Percentiles rank a stretch among this genome's conserved stretches.
phyloP scores from a whole-genome alignment of 2,329 filamentous ascomycete species.

The Colletotrichum orbiculare region DNA sequence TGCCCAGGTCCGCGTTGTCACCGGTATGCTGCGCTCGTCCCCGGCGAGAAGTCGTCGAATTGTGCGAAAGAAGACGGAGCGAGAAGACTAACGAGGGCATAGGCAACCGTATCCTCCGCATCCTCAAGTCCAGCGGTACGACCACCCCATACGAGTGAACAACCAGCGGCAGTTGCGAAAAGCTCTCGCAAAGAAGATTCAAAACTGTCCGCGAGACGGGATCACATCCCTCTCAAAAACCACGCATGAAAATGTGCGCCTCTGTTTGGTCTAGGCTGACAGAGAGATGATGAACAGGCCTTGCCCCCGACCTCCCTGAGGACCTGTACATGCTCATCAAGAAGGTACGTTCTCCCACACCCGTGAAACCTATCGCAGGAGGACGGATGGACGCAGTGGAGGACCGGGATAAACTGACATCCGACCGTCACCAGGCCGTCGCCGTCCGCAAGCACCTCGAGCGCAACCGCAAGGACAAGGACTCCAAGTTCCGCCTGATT shows the following conservation, averaged over 20 bases:
- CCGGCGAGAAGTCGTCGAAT: background rate
- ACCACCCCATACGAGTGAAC: constrained; percentile 52
- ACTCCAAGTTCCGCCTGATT: constrained; percentile 99
- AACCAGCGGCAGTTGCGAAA: constrained; percentile 30
- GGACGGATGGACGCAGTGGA: background rate
- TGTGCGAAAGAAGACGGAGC: background rate
- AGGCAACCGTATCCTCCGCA: constrained; percentile 99
- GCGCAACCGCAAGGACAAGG: constrained; percentile 99
- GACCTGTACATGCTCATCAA: constrained; percentile 99
- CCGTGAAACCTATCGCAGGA: background rate
- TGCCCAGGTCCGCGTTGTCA: constrained; percentile 97
- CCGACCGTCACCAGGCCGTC: constrained; percentile 73
- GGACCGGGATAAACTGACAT: constrained; percentile 4
- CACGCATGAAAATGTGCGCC: constrained; percentile 63
- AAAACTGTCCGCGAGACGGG: constrained; percentile 28
- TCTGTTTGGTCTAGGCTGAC: constrained; percentile 94
- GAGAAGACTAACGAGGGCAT: constrained; percentile 24
- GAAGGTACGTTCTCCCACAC: constrained; percentile 76
- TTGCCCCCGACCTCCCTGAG: constrained; percentile 98
- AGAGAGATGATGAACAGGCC: constrained; percentile 90
- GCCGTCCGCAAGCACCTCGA: constrained; percentile 99
- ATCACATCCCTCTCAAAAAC: constrained; percentile 18
- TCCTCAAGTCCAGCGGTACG: constrained; percentile 98
- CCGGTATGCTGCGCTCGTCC: constrained; percentile 72
- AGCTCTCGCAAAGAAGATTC: background rate